Evolutionary conservation across 768 basidiomycete species (phyloP).

Genomic region (Psilocybe subaeruginosa): DNA sequence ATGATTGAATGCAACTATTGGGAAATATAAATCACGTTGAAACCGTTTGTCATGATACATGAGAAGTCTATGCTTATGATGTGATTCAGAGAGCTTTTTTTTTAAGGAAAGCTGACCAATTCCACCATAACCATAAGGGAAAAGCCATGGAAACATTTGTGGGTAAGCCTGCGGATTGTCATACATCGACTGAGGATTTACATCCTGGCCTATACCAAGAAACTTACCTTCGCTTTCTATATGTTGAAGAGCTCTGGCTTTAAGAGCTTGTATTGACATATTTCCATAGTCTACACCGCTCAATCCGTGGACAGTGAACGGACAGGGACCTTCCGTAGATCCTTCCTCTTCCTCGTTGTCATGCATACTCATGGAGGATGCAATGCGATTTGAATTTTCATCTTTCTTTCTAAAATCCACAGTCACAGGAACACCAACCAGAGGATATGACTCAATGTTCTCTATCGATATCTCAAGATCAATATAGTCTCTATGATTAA

Average conservation of each 20-base stretch:
- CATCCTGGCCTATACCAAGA: conserved; percentile 15
- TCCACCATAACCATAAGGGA: conserved; percentile 41
- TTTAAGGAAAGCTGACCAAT: conserved; percentile 23
- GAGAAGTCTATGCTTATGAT: conserved; percentile 30
- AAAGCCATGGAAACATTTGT: conserved; percentile 41
- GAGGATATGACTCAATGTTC: not conserved
- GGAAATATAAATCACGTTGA: conserved; percentile 37
- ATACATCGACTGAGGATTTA: not conserved
- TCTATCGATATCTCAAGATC: conserved; percentile 4
- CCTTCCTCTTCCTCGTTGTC: conserved; percentile 5
- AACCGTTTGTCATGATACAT: conserved; percentile 45
- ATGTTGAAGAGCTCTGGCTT: conserved; percentile 27
- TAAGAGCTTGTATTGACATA: conserved; percentile 18
- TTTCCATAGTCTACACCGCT: conserved; percentile 10
- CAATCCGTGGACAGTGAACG: conserved; percentile 9
- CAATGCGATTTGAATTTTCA: not conserved
- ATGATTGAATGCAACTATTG: conserved; percentile 41
- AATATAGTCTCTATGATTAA: conserved; percentile 3
- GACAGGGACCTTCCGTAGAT: conserved; percentile 1
- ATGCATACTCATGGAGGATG: not conserved
- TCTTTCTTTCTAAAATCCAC: not conserved
- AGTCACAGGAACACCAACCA: not conserved
- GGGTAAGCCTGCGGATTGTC: conserved; percentile 25
- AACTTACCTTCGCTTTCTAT: conserved; percentile 24
- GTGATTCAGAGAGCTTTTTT: conserved; percentile 17